Base-by-base conservation (phyloP, 129 eudicot genomes). In the Calendula officinalis region DNA sequence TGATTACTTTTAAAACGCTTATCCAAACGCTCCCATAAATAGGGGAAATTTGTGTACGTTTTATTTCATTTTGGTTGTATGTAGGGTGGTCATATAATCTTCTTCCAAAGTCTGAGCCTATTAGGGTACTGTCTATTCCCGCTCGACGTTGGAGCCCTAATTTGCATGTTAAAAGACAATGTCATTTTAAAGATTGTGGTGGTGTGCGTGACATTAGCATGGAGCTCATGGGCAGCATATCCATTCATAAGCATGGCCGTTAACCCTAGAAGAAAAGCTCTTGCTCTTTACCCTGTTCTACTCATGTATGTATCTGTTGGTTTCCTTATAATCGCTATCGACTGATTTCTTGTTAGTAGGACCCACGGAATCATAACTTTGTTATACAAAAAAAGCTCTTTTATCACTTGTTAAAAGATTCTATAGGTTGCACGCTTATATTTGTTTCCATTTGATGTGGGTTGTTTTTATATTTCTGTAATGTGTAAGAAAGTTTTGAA, bases 291-390 rank as follows among this genome's bases (percentile, higher is more conserved):
- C 70, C 96, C 96, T 34, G 96, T 88, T 88, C 59, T 91, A 39
- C 98, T 91, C 63, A 91, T 91, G 98, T 91, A 91, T 58, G 94
- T 91, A 47, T 91, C 96, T 10, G 96, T 88, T 10, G 91, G 96
- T 68, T 88, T 88, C 56, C 92, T 88, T 43, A 84, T 88, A 67
- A 84, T 88, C 3, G 96, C 96, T 75, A 88, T 88, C 27, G 78
- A 80, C 74, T 40, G 69, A 74, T 64, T 84, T 61, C 30, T 22
- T 22, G 30, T 22, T 22, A 22, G 30, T 22, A 22, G 30, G 30
- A 22, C 30, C 49, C 60, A 30, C 14, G 4, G 2, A 22, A 22
- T 22, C 30, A 22, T 22, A 22, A 22, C 30, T 36, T 37, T 37
- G 64, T 54, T 54, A 54, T 56, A 73, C 72, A 10, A 64, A 22